Evolutionary conservation across 2,329 filamentous ascomycete species (phyloP).

Genomic region (Clarireedia sp.): DNA sequence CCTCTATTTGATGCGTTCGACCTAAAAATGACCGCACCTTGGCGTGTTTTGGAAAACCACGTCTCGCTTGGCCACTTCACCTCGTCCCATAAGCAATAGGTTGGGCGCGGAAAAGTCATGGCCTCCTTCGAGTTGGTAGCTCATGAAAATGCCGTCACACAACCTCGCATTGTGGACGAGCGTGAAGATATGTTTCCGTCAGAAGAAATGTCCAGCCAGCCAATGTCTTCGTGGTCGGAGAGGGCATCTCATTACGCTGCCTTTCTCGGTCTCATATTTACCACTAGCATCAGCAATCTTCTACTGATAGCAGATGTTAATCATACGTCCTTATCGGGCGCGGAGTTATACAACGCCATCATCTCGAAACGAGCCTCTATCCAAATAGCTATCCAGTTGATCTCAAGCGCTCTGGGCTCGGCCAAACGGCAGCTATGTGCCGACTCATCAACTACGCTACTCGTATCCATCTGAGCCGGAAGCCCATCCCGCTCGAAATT

Average conservation of each 20-base stretch:
- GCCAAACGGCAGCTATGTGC: slow-evolving; percentile 4
- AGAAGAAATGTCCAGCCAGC: no score
- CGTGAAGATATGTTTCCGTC: no score
- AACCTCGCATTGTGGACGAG: no score
- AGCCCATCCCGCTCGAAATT: background rate
- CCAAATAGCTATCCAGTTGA: slow-evolving; percentile 9
- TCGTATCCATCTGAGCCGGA: background rate
- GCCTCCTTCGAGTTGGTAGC: no score
- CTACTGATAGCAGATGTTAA: background rate
- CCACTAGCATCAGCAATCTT: slow-evolving; percentile 5
- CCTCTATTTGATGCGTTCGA: no score
- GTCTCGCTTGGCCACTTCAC: no score
- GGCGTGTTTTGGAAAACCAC: no score
- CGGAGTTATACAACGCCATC: background rate
- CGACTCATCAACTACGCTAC: slow-evolving; percentile 7
- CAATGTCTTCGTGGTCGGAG: no score
- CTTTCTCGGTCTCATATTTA: slow-evolving; percentile 1
- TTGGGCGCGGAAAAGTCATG: no score
- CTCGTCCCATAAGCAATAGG: no score
- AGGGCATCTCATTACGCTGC: background rate
- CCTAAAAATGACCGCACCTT: no score
- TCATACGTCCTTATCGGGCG: background rate
- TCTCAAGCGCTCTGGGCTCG: slow-evolving; percentile 3
- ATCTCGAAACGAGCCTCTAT: slow-evolving; percentile 5
- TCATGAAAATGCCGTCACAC: no score